phyloP scores from a whole-genome alignment of 176 grass and related monocot genomes.

The Aegilops longissima region DNA sequence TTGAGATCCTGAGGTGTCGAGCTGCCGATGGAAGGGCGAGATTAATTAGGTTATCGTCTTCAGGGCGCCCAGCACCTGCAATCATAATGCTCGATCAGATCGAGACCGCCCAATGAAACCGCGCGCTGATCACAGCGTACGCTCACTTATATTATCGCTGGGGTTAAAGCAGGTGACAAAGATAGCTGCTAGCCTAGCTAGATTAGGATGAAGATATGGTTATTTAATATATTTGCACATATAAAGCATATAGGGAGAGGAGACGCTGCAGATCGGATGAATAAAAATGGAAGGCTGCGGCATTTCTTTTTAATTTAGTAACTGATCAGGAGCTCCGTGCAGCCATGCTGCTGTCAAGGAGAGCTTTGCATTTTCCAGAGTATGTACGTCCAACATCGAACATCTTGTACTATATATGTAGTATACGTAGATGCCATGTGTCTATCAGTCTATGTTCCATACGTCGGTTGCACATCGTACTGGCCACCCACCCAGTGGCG shows the following conservation, averaged over 20 bases:
- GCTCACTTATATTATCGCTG: not conserved
- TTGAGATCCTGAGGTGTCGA: conserved; percentile 21
- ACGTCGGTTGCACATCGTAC: not conserved
- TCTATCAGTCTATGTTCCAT: not conserved
- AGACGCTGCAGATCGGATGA: not conserved
- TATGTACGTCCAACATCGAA: not conserved
- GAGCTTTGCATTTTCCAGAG: not conserved
- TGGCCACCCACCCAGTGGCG: too few species aligned
- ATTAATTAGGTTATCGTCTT: conserved; percentile 41
- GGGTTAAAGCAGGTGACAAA: conserved; percentile 24
- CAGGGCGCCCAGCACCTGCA: conserved; percentile 36
- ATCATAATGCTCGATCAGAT: conserved; percentile 34
- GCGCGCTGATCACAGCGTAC: conserved; percentile 26
- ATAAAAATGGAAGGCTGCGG: conserved; percentile 18
- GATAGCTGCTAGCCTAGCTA: not conserved
- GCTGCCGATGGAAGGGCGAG: not conserved
- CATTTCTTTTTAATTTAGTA: not conserved
- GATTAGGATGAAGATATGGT: conserved; percentile 3
- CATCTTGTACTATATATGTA: not conserved
- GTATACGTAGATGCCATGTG: not conserved
- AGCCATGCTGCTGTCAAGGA: not conserved
- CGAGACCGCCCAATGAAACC: conserved; percentile 25
- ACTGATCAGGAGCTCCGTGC: not conserved
- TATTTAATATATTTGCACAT: conserved; percentile 16
- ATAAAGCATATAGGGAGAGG: conserved; percentile 32